These are phyloP conservation scores for Candida incommunis DNA, from an alignment of 805 yeast species.

Conservation along the genomic window DNA sequence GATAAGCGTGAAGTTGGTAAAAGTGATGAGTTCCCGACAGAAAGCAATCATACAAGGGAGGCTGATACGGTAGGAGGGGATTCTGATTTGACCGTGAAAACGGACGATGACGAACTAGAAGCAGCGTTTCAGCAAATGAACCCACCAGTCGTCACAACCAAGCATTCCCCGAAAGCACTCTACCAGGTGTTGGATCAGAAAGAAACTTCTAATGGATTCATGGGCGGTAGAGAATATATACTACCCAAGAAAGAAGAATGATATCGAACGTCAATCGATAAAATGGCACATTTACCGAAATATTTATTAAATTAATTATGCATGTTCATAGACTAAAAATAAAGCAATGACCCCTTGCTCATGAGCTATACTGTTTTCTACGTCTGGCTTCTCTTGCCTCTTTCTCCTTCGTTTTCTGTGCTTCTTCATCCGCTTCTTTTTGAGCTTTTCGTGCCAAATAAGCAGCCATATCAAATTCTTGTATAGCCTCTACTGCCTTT, in stretches of 20 bases:
- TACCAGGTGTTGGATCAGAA: conserved; percentile 23
- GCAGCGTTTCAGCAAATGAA: conserved; percentile 1
- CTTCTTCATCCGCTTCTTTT: conserved; percentile 16
- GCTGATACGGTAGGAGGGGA: conserved; percentile 5
- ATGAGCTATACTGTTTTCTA: background rate
- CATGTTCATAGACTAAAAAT: background rate
- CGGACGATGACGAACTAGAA: conserved; percentile 10
- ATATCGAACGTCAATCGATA: too few relatives aligned
- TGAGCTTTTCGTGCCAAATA: background rate
- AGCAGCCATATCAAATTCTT: background rate
- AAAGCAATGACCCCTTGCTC: too few relatives aligned
- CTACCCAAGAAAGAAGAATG: background rate
- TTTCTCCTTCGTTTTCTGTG: conserved; percentile 18
- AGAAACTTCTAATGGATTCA: conserved; percentile 7
- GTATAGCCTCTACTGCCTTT: conserved; percentile 3
- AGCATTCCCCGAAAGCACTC: conserved; percentile 10
- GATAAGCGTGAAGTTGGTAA: conserved; percentile 2
- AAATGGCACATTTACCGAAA: background rate
- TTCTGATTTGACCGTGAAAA: conserved; percentile 1
- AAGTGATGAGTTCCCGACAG: background rate
- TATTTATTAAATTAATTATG: background rate
- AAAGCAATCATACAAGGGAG: too few relatives aligned
- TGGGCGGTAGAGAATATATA: conserved; percentile 16
- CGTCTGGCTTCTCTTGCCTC: background rate
- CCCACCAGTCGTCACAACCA: background rate